Evolutionary conservation across 495 filamentous ascomycete genomes (phyloP), one percentile per base, ranked within the genome.

Genomic region (Penicillium herquei): DNA sequence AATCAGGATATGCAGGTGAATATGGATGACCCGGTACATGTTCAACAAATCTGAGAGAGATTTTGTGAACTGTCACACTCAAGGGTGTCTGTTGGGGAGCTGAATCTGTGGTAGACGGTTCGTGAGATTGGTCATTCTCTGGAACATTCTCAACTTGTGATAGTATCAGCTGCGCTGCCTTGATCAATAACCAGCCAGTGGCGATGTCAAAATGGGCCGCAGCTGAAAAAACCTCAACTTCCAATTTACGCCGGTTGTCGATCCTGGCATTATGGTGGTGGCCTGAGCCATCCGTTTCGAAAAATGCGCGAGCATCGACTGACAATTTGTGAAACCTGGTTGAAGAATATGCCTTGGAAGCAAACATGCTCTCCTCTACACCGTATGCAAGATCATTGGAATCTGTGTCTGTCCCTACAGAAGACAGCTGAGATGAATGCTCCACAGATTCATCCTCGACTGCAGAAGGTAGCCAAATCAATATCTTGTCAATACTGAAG

Each of bases 41-140:
- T 52, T 90, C 87, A 10, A 90, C 68, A 46, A 92, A 89, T 21
- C 80, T 82, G 34, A 86, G 58, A 11, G 83, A 84, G 7, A 87
- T 68, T 7, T 78, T 74, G 48, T 84, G 70, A 1, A 84, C 67
- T 12, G 59, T 69, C 31, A 90, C 52, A 52, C 78, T 79, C 55
- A 87, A 58, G 12, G 77, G 69, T 32, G 62, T 54, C 6, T 71
- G 70, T 7, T 63, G 58, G 14, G 63, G 55, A 5, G 70, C 53
- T 14, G 59, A 34, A 6, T 64, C 12, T 16, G 57, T 16, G 13
- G n/a, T 34, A 14, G 41, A 57, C 17, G 53, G 52, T 44, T 60
- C 70, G 31, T 21, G 64, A 21, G 57, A 17, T 31, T 49, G 44
- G 3, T 53, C 61, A 13, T 45, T 58, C 14, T 57, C 52, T 59